Evolutionary conservation across 164 flowering plant species (phyloP), one percentile per base, ranked within the genome.

Genomic region (Tetracentron sinense): DNA sequence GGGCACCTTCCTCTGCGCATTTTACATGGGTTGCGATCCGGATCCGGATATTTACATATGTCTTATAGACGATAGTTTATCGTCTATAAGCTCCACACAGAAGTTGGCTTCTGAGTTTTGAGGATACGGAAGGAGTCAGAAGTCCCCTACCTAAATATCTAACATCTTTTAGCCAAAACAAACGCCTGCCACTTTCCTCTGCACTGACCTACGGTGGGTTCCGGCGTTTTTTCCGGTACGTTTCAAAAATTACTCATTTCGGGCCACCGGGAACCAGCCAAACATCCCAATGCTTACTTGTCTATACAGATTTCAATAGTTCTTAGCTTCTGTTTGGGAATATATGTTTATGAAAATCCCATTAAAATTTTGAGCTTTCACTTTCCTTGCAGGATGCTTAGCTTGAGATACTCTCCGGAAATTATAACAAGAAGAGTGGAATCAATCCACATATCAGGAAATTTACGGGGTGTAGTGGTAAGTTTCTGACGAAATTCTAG

Each of bases 311-410:
- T 42, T 8, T 42, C 15, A 42, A 8, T 42, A 15, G 10, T 42
- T 42, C 47, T 42, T 42, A 10, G 17, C 15, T 42, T 15, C n/a
- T n/a, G n/a, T n/a, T n/a, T n/a, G n/a, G n/a, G n/a, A 42, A 2
- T 42, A 3, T 15, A 17, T 15, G 15, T 42, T 6, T 42, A 15
- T 42, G 47, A 15, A 42, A 10, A 42, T 44, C 29, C 7, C 44
- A n/a, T n/a, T n/a, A n/a, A n/a, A n/a, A n/a, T n/a, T 2, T 4
- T 58, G 8, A 7, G 0, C 22, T 59, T 59, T 7, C 2, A 10
- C 17, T 14, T 51, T 6, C 44, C 56, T 35, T n/a, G n/a, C 65
- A 87, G 79, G 74, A 85, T 88, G 95, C 82, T 84, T 53, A 60
- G 86, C 51, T 68, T 80, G 76, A 79, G 77, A 63, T 74, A 62